A percentile compares a stretch with the other conserved stretches of the same genome.
phyloP scores from a whole-genome alignment of 2,329 filamentous ascomycete species.

The Leptographium wingfieldii region DNA sequence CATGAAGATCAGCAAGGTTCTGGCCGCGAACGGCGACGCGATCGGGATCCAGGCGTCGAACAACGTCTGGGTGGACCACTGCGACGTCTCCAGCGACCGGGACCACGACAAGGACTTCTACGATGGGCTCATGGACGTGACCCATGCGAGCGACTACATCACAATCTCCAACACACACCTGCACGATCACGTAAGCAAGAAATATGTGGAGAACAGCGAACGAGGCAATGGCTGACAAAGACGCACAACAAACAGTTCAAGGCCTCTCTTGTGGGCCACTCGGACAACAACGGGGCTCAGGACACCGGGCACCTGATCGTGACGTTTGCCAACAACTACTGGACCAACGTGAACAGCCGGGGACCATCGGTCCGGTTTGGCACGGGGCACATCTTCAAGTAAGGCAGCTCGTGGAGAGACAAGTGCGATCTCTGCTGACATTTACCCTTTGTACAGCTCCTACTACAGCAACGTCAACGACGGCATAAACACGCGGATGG shows the following conservation, averaged over 20 bases:
- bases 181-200: conserved; percentile 29
- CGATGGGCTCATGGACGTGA: conserved; percentile 53
- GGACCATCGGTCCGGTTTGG: conserved; percentile 53
- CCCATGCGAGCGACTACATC: conserved; percentile 49
- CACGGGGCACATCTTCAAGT: conserved; percentile 40
- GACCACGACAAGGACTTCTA: conserved; percentile 56
- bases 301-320: conserved; percentile 50
- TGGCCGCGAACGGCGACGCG: conserved; percentile 43
- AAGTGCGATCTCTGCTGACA: not conserved
- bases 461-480: conserved; percentile 28
- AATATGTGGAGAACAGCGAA: not conserved
- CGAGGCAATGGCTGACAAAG: not conserved
- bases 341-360: conserved; percentile 50
- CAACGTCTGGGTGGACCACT: conserved; percentile 57
- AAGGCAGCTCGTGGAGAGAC: not conserved
- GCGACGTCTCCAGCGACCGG: conserved; percentile 47
- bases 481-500: conserved; percentile 43
- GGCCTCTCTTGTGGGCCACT: conserved; percentile 47
- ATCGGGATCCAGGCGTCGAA: conserved; percentile 43
- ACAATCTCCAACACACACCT: conserved; percentile 32
- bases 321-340: conserved; percentile 57
- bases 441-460: conserved; percentile 23
- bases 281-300: conserved; percentile 41
- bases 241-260: conserved; percentile 22
- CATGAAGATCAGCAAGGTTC: conserved; percentile 44